phyloP scores from a whole-genome alignment of 441 rosid species.

The Erodium moschatum region DNA sequence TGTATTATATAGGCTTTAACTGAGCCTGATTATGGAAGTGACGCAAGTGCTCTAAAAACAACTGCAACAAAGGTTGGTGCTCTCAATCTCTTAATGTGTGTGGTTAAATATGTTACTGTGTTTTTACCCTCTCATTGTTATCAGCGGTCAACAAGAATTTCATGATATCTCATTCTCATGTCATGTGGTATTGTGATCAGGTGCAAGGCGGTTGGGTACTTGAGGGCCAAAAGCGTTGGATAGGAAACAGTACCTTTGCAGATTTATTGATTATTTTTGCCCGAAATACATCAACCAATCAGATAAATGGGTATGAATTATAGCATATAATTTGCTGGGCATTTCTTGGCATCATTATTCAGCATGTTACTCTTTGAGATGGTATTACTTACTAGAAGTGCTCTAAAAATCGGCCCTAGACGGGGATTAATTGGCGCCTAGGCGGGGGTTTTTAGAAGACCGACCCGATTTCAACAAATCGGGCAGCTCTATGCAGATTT shows the following conservation, averaged over 20 bases:
- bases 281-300: slow-evolving; percentile 65
- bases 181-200: slow-evolving; percentile 27
- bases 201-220: slow-evolving; percentile 88
- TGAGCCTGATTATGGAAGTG: slow-evolving; percentile 89
- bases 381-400: not conserved
- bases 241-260: slow-evolving; percentile 89
- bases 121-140: not conserved
- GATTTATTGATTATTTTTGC: slow-evolving; percentile 74
- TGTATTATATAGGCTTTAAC: slow-evolving; percentile 62
- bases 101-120: slow-evolving; percentile 1
- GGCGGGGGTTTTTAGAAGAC: too few species aligned
- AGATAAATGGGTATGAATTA: slow-evolving; percentile 70
- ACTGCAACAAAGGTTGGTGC: slow-evolving; percentile 65
- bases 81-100: slow-evolving; percentile 16
- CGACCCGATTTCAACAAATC: too few species aligned
- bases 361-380: not conserved
- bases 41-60: slow-evolving; percentile 71
- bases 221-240: slow-evolving; percentile 95
- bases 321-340: slow-evolving; percentile 7
- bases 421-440: too few species aligned
- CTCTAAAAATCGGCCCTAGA: too few species aligned
- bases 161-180: slow-evolving; percentile 14
- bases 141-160: slow-evolving; percentile 7
- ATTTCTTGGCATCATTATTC: slow-evolving; percentile 3
- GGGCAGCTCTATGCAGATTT: too few species aligned